A percentile compares a stretch with the other conserved stretches of the same genome.
phyloP scores from a whole-genome alignment of 2,329 filamentous ascomycete genomes.

The Shiraia sp. region DNA sequence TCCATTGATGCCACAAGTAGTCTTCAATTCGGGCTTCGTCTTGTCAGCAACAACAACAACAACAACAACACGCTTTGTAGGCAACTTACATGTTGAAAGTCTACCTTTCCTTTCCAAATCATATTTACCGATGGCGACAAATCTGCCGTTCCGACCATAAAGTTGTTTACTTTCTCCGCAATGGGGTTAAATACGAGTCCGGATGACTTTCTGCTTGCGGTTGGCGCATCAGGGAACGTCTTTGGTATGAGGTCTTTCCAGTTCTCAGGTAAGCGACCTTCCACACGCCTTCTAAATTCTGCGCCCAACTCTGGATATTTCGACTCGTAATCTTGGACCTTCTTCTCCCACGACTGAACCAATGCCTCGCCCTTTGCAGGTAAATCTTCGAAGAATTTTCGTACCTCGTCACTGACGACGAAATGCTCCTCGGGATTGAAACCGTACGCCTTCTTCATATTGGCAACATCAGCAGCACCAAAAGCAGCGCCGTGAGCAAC shows the following conservation, averaged over 20 bases:
- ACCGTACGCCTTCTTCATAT: slow-evolving; percentile 57
- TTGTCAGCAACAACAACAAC: slow-evolving; percentile 16
- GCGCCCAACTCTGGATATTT: slow-evolving; percentile 55
- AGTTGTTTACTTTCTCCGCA: slow-evolving; percentile 83
- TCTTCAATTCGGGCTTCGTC: slow-evolving; percentile 31
- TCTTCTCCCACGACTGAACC: slow-evolving; percentile 54
- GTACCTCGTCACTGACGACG: slow-evolving; percentile 51
- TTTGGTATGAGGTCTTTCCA: slow-evolving; percentile 58
- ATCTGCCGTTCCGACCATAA: slow-evolving; percentile 74
- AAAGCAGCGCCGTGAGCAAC: slow-evolving; percentile 63
- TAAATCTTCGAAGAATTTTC: slow-evolving; percentile 58
- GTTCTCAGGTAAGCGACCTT: slow-evolving; percentile 53
- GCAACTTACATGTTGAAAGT: slow-evolving; percentile 55
- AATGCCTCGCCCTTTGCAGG: slow-evolving; percentile 51
- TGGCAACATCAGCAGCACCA: slow-evolving; percentile 56
- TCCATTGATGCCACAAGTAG: slow-evolving; percentile 57
- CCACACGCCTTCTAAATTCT: slow-evolving; percentile 54
- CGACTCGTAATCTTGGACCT: slow-evolving; percentile 50
- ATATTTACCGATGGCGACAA: slow-evolving; percentile 58
- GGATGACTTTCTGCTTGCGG: slow-evolving; percentile 56
- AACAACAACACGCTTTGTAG: background rate
- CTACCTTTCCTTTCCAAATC: slow-evolving; percentile 57
- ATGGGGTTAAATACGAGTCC: slow-evolving; percentile 59
- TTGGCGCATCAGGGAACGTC: slow-evolving; percentile 53
- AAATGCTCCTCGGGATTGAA: slow-evolving; percentile 56